Conservation (phyloP, 1,284 basidiomycete species). For the Ustilago tritici region DNA sequence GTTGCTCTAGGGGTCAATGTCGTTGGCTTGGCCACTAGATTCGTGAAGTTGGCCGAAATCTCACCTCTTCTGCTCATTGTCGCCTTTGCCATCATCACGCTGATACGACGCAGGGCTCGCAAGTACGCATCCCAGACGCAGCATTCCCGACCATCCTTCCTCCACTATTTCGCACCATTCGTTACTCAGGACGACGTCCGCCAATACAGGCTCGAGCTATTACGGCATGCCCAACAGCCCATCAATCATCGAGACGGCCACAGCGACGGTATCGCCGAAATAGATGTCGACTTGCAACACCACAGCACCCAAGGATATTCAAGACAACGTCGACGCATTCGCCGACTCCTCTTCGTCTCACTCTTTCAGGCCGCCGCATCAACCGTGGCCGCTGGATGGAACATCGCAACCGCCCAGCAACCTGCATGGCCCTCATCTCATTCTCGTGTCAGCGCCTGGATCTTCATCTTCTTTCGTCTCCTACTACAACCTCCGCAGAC, state of each 20-base stretch:
- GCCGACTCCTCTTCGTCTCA: conserved; percentile 19
- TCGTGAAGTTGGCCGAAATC: conserved; percentile 2
- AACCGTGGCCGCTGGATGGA: conserved; percentile 2
- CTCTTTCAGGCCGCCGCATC: conserved; percentile 24
- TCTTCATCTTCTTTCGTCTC: conserved; percentile 26
- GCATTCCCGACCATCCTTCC: background rate
- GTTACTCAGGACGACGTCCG: conserved; percentile 36
- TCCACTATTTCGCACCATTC: conserved; percentile 36
- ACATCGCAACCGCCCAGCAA: background rate
- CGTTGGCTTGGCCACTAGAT: background rate
- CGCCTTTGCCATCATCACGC: background rate
- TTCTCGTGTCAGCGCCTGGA: conserved; percentile 18
- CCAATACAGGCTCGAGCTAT: conserved; percentile 13
- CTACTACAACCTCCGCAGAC: conserved; percentile 32
- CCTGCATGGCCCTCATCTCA: background rate
- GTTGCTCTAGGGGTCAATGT: background rate
- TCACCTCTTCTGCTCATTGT: conserved; percentile 18
- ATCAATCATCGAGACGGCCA: background rate
- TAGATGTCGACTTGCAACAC: background rate
- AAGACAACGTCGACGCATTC: conserved; percentile 26
- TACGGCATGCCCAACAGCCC: background rate
- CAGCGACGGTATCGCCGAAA: background rate
- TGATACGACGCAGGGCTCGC: background rate
- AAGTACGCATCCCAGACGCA: background rate
- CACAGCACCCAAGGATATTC: conserved; percentile 15